Base-by-base conservation (phyloP, 495 filamentous ascomycete species). In the Penicillium lagena region DNA sequence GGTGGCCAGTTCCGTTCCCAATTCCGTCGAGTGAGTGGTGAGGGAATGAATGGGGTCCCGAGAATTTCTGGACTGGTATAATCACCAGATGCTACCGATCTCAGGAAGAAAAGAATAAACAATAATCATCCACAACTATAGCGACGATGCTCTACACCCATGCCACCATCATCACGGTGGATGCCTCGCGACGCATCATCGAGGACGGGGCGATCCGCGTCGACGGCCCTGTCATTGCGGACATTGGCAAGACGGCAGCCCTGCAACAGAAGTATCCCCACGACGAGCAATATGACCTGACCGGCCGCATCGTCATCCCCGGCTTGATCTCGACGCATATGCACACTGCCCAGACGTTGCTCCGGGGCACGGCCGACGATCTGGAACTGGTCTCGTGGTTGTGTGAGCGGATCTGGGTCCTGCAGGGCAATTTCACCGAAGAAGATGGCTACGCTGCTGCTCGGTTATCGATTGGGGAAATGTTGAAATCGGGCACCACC, bases 401-500 rank as follows among this genome's bases (percentile, higher is more conserved):
- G 1, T 75, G 69, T 34, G 68, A 75, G 43, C 51, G 67, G 1
- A 69, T 75, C 28, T 74, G 71, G 70, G 66, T 69, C 14, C 59
- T 76, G 8, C 68, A 76, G 54, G 65, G 66, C 7, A 68, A 66
- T 39, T 74, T 72, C 40, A 63, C 58, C 0, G 55, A 52, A 14
- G 64, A 66, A 9, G 71, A 76, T 59, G 73, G 70, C 11, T 71
- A 71, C 55, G 63, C 65, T 9, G 71, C 71, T 2, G 73, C 72
- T 2, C 40, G 63, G 17, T 43, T 75, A 37, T 73, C 66, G 43
- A 73, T 75, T 30, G 70, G 59, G 1, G 71, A 76, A 48, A 76
- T 75, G 73, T 50, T 76, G 43, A 68, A 68, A 46, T 67, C 61
- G 3, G 73, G 73, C 1, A 76, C 73, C 9, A 76, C 73, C 32